Evolutionary conservation across 768 basidiomycete species (phyloP), one percentile per base, ranked within the genome.

Genomic region (Hydnum rufescens): DNA sequence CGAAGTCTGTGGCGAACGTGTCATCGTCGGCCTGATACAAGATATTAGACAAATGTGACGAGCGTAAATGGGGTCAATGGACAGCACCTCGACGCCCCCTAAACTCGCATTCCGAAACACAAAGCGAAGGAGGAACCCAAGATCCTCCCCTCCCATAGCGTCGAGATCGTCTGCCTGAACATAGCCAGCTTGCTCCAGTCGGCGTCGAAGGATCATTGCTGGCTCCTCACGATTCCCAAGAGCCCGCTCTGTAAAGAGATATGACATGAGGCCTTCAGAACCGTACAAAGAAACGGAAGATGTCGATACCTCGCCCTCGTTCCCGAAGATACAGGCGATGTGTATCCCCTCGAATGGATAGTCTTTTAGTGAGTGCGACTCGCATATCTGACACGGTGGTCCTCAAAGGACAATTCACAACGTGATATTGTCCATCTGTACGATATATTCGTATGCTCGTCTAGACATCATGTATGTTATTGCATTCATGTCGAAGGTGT

Each of bases 131-230:
- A 99, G 70, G 61, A 92, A 92, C 3, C 77, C 74, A 55, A 95
- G 68, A 51, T 85, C 83, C 30, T 86, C 82, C 3, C 74, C 74
- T 0, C 79, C 80, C 4, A 95, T 69, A 42, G 80, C 71, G 54
- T 88, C 81, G 4, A 82, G 64, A 36, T 80, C 78, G 62, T 99
- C 93, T 18, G 75, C 72, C 22, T 77, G 73, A 49, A 81, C 78
- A 59, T 89, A 96, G 0, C 93, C 92, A 3, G 89, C 88, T 62
- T 93, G 87, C 58, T 83, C 77, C 56, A 96, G 68, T 32, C 88
- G 73, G 36, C 84, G 73, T 53, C 80, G 74, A 22, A 93, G 82
- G 54, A 95, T 87, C 32, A 77, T 75, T 1, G 88, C 80, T 0
- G 93, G 93, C 44, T 75, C 70, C 64, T 99, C 95, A 1, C 78